These are phyloP conservation scores for Gyromitra esculenta DNA, from an alignment of 2,329 filamentous ascomycete genomes.

Conservation along the genomic window DNA sequence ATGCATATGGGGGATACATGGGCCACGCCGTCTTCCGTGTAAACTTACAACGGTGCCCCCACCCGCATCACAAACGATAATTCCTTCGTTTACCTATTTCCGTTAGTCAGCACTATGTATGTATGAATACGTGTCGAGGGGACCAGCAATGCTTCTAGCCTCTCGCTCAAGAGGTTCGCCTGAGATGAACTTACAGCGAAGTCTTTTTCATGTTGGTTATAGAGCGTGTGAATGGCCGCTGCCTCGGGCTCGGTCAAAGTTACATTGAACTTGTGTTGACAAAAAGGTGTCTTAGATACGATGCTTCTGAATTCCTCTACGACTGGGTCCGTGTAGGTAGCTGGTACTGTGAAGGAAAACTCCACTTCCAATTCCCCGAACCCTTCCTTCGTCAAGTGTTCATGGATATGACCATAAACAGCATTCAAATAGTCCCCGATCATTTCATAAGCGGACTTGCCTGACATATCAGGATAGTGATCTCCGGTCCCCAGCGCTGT, in stretches of 20 bases:
- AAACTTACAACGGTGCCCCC: conserved; percentile 51
- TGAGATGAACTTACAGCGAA: conserved; percentile 36
- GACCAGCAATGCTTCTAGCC: background rate
- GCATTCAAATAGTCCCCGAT: conserved; percentile 32
- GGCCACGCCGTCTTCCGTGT: too few species aligned
- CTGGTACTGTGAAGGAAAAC: conserved; percentile 54
- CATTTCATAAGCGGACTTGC: conserved; percentile 41
- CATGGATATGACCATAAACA: conserved; percentile 31
- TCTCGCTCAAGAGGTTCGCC: background rate
- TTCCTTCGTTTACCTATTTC: conserved; percentile 35
- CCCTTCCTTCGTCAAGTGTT: conserved; percentile 23
- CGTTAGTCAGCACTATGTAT: conserved; percentile 1
- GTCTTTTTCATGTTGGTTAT: conserved; percentile 26
- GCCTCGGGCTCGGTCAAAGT: conserved; percentile 51
- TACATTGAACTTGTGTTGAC: conserved; percentile 27
- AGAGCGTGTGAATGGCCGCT: conserved; percentile 51
- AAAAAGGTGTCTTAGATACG: conserved; percentile 21
- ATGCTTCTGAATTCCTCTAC: conserved; percentile 40
- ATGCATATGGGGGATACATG: background rate
- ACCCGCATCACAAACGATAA: conserved; percentile 52
- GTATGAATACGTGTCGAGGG: background rate
- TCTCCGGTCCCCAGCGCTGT: conserved; percentile 34
- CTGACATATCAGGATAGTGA: conserved; percentile 23
- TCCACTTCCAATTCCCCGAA: conserved; percentile 22
- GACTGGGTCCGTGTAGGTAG: conserved; percentile 43